phyloP scores from a whole-genome alignment of 176 grass and related monocot genomes.

The Carex littledalei region DNA sequence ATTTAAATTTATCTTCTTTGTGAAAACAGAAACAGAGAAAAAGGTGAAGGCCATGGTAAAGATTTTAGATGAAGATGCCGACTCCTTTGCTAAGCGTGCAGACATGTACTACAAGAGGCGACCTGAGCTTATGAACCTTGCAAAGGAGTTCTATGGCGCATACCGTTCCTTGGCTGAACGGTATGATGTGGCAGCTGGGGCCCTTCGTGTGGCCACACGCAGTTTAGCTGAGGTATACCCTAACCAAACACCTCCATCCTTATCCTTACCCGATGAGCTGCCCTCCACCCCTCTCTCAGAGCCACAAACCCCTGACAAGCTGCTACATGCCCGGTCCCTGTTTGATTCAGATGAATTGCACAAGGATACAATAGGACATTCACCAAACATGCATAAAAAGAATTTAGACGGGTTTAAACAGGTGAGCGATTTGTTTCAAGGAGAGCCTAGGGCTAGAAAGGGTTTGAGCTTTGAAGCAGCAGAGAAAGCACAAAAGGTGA shows the following conservation, averaged over 20 bases:
- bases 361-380: constrained; percentile 1
- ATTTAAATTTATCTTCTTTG: background rate
- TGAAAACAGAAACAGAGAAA: constrained; percentile 22
- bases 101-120: constrained; percentile 21
- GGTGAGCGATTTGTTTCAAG: constrained; percentile 17
- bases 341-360: background rate
- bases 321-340: background rate
- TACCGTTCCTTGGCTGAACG: constrained; percentile 19
- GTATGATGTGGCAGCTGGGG: constrained; percentile 24
- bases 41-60: constrained; percentile 24
- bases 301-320: constrained; percentile 6
- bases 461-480: constrained; percentile 13
- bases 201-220: constrained; percentile 3
- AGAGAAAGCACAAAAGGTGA: constrained; percentile 2
- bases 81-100: constrained; percentile 20
- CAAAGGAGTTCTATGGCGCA: constrained; percentile 21
- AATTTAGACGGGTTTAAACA: background rate
- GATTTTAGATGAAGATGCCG: constrained; percentile 28
- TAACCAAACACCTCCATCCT: constrained; percentile 19
- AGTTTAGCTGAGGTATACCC: constrained; percentile 5
- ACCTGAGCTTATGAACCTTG: constrained; percentile 20
- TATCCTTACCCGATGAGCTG: constrained; percentile 7
- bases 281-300: constrained; percentile 16
- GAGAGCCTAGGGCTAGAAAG: constrained; percentile 6
- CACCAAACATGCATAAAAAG: background rate